Conservation (phyloP, 306 rosid species). For the Cercis canadensis region DNA sequence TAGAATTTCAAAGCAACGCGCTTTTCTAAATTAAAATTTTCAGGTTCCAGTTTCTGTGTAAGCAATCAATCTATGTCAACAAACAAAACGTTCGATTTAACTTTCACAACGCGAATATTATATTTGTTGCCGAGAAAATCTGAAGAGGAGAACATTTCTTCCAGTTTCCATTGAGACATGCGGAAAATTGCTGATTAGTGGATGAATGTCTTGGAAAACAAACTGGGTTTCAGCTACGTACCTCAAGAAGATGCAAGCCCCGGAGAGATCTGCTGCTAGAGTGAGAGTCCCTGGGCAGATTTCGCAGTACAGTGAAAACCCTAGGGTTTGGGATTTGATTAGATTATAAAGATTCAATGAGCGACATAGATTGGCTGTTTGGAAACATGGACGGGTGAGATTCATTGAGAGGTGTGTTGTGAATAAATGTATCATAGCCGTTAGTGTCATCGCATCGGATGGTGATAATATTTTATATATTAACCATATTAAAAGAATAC, state of each 20-base stretch:
- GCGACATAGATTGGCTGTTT: not conserved
- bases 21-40: too few relatives aligned
- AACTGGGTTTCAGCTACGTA: constrained; percentile 2
- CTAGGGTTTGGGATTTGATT: constrained; percentile 26
- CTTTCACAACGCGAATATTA: too few relatives aligned
- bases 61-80: too few relatives aligned
- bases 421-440: too few relatives aligned
- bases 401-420: not conserved
- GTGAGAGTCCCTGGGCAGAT: not conserved
- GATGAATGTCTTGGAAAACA: not conserved
- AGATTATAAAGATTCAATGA: not conserved
- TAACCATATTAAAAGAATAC: too few relatives aligned
- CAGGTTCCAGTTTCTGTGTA: too few relatives aligned
- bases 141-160: constrained; percentile 9
- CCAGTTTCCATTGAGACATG: not conserved
- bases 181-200: not conserved
- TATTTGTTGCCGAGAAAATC: too few relatives aligned
- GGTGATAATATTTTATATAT: too few relatives aligned
- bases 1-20: not conserved
- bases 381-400: not conserved
- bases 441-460: too few relatives aligned
- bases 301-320: constrained; percentile 25
- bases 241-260: constrained; percentile 28
- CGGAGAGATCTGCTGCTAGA: constrained; percentile 27
- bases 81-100: not conserved